Evolutionary conservation across 2,329 filamentous ascomycete genomes (phyloP).

Genomic region (Alternaria metachromatica): DNA sequence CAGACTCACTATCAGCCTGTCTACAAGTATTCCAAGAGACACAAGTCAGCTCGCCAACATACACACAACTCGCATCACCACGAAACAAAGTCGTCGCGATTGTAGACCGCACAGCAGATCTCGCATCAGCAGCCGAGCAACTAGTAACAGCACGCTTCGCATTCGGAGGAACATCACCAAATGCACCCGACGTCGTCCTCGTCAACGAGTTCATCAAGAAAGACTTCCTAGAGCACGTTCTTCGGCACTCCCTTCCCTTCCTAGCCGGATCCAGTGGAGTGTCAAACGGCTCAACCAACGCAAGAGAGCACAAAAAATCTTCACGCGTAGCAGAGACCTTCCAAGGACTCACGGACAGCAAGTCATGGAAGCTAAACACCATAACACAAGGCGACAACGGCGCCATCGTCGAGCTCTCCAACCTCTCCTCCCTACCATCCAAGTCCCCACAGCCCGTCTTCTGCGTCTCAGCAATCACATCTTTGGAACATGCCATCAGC

Average conservation of each 20-base stretch:
- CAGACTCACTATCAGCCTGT: conserved; percentile 28
- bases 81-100: conserved; percentile 58
- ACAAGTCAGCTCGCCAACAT: conserved; percentile 12
- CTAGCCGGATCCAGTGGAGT: conserved; percentile 21
- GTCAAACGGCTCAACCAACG: conserved; percentile 17
- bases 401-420: conserved; percentile 35
- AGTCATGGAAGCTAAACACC: conserved; percentile 28
- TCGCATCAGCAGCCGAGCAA: conserved; percentile 60
- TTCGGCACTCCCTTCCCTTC: conserved; percentile 48
- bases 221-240: conserved; percentile 60
- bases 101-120: conserved; percentile 66
- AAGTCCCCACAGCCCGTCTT: conserved; percentile 56
- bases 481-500: conserved; percentile 63
- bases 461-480: conserved; percentile 55
- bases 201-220: conserved; percentile 69
- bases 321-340: conserved; percentile 13
- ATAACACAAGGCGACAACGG: conserved; percentile 34
- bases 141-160: conserved; percentile 62
- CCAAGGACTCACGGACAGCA: conserved; percentile 16
- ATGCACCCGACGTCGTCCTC: conserved; percentile 67
- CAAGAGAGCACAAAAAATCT: conserved; percentile 15
- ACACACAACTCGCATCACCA: conserved; percentile 46
- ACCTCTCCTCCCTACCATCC: conserved; percentile 26
- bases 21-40: conserved; percentile 46
- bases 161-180: conserved; percentile 64